phyloP scores from a whole-genome alignment of 257 asterid genomes.

The Plantago elongata region DNA sequence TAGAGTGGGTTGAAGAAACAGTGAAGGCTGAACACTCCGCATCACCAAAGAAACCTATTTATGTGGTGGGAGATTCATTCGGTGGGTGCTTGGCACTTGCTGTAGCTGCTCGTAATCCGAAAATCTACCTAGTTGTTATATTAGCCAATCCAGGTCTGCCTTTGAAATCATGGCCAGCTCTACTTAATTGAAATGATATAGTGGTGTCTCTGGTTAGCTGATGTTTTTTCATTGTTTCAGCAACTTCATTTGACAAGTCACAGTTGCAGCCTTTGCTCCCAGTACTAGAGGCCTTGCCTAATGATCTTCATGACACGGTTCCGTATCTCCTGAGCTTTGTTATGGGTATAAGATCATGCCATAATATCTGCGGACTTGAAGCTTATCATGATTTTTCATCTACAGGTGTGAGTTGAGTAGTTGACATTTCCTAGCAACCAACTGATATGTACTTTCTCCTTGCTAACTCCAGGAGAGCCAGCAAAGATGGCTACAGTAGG shows the following conservation, averaged over 20 bases:
- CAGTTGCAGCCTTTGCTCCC: constrained; percentile 82
- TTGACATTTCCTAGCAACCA: too few species aligned
- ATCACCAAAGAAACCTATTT: constrained; percentile 76
- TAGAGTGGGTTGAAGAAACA: constrained; percentile 55
- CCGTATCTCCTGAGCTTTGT: constrained; percentile 73
- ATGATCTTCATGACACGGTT: constrained; percentile 55
- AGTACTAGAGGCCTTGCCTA: constrained; percentile 59
- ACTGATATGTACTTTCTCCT: constrained; percentile 3
- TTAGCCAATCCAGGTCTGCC: constrained; percentile 82
- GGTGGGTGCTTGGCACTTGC: constrained; percentile 99
- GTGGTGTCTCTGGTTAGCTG: not conserved
- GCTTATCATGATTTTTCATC: too few species aligned
- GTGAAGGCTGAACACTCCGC: constrained; percentile 59
- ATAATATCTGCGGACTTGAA: too few species aligned
- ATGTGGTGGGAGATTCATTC: constrained; percentile 88
- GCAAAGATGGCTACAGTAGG: constrained; percentile 79
- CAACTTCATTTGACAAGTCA: constrained; percentile 91
- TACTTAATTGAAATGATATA: not conserved
- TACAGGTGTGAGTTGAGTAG: too few species aligned
- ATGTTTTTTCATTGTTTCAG: constrained; percentile 43
- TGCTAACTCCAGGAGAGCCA: constrained; percentile 65
- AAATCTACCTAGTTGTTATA: constrained; percentile 72
- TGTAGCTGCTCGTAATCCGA: constrained; percentile 85
- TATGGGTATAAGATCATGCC: constrained; percentile 47
- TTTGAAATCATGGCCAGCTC: constrained; percentile 9